Conservation (phyloP, 495 filamentous ascomycete genomes). For the Aspergillus biplanus region DNA sequence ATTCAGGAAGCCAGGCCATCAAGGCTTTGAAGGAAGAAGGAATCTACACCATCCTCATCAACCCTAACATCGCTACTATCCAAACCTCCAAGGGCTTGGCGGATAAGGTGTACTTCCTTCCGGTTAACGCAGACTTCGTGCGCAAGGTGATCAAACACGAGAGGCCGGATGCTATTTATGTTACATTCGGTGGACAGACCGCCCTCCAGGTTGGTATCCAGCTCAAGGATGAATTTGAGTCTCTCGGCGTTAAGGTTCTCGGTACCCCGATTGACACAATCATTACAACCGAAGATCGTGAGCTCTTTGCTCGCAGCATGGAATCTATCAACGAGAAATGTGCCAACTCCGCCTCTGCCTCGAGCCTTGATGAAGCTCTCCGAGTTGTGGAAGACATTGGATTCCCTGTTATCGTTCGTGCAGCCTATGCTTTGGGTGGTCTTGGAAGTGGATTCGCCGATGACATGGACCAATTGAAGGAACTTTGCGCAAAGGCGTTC, state of each 20-base stretch:
- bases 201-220: constrained; percentile 94
- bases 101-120: constrained; percentile 98
- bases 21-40: constrained; percentile 98
- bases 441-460: constrained; percentile 95
- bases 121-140: constrained; percentile 94
- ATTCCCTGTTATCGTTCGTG: constrained; percentile 95
- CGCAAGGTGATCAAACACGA: constrained; percentile 96
- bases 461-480: constrained; percentile 80
- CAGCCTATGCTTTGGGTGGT: constrained; percentile 94
- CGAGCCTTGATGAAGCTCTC: constrained; percentile 81
- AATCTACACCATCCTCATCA: constrained; percentile 93
- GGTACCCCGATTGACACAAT: constrained; percentile 98
- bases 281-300: constrained; percentile 96
- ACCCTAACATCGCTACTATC: constrained; percentile 98
- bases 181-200: constrained; percentile 96
- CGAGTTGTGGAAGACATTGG: constrained; percentile 83
- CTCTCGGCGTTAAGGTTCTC: constrained; percentile 86
- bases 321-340: constrained; percentile 98
- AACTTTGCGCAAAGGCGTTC: constrained; percentile 93
- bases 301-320: constrained; percentile 97
- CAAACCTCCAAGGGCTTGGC: constrained; percentile 95
- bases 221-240: constrained; percentile 93
- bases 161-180: constrained; percentile 93
- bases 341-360: constrained; percentile 93
- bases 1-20: constrained; percentile 89